A percentile compares a stretch with the other conserved stretches of the same genome.
Evolutionary conservation across 148 eudicot genomes (phyloP).

Genomic region (Tetragonia tetragonoides): DNA sequence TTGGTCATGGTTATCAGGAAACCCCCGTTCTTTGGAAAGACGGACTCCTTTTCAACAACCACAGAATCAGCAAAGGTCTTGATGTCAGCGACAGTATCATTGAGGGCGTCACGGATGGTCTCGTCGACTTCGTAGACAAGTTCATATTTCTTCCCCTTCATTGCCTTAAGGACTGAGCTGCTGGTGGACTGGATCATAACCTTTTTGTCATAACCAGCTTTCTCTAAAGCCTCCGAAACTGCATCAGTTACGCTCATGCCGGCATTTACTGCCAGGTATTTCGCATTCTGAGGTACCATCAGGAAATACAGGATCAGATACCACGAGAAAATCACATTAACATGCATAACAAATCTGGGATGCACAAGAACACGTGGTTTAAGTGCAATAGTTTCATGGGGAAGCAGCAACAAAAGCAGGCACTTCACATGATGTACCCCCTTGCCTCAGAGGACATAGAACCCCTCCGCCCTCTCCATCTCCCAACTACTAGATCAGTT

Average conservation of each 20-base stretch:
- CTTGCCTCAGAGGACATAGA: no score
- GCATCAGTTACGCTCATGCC: conserved; percentile 59
- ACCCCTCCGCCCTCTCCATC: not conserved
- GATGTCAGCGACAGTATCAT: conserved; percentile 51
- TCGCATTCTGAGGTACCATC: conserved; percentile 65
- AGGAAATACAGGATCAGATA: not conserved
- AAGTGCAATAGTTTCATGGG: no score
- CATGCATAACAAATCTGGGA: no score
- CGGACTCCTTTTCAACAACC: conserved; percentile 53
- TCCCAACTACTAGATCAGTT: not conserved
- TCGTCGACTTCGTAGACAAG: conserved; percentile 67
- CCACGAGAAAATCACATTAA: no score
- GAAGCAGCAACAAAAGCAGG: no score
- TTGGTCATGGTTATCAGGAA: conserved; percentile 43
- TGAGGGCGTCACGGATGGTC: conserved; percentile 45
- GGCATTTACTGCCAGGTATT: conserved; percentile 66
- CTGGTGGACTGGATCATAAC: conserved; percentile 67
- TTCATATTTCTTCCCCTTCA: conserved; percentile 61
- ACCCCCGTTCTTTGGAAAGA: conserved; percentile 38
- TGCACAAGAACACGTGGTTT: no score
- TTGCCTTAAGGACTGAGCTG: conserved; percentile 61
- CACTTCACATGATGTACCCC: no score
- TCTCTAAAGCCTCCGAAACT: conserved; percentile 50
- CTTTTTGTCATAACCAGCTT: conserved; percentile 46
- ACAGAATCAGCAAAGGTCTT: conserved; percentile 68